Evolutionary conservation across 2,329 filamentous ascomycete species (phyloP).

Genomic region (Periconia digitata): DNA sequence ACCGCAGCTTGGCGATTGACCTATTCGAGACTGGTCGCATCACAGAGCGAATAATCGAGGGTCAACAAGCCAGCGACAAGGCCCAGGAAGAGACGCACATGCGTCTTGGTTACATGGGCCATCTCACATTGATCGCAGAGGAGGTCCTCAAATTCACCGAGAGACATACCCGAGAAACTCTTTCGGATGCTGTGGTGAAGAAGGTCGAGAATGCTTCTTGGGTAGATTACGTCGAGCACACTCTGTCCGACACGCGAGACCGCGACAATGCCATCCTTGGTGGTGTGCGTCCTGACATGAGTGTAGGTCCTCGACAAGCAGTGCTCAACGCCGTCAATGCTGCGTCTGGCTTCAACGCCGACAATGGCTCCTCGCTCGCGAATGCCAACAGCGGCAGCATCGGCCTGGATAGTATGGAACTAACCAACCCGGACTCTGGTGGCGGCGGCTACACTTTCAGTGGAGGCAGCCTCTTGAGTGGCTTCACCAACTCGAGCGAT

Average conservation of each 20-base stretch:
- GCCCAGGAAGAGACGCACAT: conserved; percentile 83
- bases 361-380: conserved; percentile 63
- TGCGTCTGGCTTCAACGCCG: conserved; percentile 57
- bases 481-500: conserved; percentile 92
- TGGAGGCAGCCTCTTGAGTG: conserved; percentile 75
- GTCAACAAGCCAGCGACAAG: conserved; percentile 83
- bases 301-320: conserved; percentile 74
- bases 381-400: conserved; percentile 66
- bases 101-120: conserved; percentile 96
- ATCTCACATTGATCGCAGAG: conserved; percentile 93
- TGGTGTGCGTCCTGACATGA: conserved; percentile 88
- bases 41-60: conserved; percentile 87
- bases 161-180: conserved; percentile 82
- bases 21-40: conserved; percentile 90
- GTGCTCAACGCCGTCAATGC: conserved; percentile 62
- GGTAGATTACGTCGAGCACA: conserved; percentile 93
- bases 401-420: conserved; percentile 64
- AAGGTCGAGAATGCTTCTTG: conserved; percentile 87
- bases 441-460: conserved; percentile 72
- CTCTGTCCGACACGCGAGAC: conserved; percentile 88
- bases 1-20: conserved; percentile 84
- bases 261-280: conserved; percentile 98
- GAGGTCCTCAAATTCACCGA: conserved; percentile 99
- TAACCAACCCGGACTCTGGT: conserved; percentile 64
- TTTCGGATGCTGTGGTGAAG: conserved; percentile 82